Conservation (phyloP, 169 alveolate species). For the Blepharisma undulans region DNA sequence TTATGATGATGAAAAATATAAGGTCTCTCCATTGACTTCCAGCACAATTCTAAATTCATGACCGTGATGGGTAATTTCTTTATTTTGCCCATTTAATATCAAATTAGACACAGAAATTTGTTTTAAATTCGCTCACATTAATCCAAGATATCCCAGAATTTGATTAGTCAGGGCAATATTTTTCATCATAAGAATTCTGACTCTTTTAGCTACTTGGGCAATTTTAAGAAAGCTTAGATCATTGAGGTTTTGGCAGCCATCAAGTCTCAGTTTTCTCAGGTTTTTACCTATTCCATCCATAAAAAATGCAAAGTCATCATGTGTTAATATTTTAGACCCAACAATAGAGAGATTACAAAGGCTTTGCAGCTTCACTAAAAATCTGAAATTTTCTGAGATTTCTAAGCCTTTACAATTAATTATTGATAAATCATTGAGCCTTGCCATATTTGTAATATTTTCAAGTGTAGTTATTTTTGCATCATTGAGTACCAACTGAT, state of each 20-base stretch:
- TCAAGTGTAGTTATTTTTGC: not conserved
- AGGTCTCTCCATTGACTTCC: not conserved
- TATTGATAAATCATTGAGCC: not conserved
- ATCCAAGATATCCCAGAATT: not conserved
- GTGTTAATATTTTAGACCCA: not conserved
- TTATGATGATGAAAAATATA: not conserved
- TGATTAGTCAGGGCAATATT: not conserved
- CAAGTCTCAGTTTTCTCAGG: not conserved
- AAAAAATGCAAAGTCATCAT: not conserved
- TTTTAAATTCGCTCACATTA: not conserved
- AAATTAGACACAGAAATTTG: not conserved
- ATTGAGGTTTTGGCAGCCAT: not conserved
- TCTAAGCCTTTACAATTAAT: not conserved
- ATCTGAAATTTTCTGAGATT: not conserved
- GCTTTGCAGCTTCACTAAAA: not conserved
- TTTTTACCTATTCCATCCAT: not conserved
- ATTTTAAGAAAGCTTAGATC: not conserved
- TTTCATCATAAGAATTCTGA: not conserved
- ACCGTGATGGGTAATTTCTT: not conserved
- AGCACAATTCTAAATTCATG: not conserved
- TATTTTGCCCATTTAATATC: not conserved
- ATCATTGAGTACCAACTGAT: not conserved
- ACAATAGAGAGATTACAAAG: not conserved
- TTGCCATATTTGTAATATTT: not conserved
- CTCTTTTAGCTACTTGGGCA: not conserved